phyloP scores from a whole-genome alignment of 495 filamentous ascomycete genomes.

The Trichoderma reesei region DNA sequence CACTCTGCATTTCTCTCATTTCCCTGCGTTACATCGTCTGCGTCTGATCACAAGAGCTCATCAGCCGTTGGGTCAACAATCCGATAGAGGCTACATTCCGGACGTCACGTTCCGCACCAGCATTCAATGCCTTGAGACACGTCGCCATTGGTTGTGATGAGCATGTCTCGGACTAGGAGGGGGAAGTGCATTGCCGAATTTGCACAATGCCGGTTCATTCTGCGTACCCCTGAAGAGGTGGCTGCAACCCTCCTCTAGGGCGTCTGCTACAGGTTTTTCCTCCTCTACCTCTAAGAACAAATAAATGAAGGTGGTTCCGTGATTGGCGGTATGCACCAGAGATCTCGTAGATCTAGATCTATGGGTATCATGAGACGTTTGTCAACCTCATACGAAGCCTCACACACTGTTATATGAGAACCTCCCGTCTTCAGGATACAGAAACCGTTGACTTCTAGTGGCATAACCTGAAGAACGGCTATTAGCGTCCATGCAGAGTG shows the following conservation, averaged over 20 bases:
- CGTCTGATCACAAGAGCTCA: neutral
- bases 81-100: neutral
- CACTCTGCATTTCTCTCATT: neutral
- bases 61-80: neutral
- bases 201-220: neutral
- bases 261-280: neutral
- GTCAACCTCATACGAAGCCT: neutral
- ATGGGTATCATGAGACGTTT: neutral
- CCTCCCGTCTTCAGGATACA: neutral
- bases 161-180: neutral
- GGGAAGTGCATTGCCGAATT: slow-evolving; percentile 1
- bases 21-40: neutral
- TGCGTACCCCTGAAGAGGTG: neutral
- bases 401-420: neutral
- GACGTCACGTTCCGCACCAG: neutral
- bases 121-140: neutral
- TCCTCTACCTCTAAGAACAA: neutral
- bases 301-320: neutral
- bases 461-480: neutral
- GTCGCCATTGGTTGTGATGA: slow-evolving; percentile 1
- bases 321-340: neutral
- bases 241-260: neutral
- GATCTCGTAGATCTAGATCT: neutral
- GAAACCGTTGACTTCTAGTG: no score
- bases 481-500: neutral